Percentiles rank a stretch among this genome's conserved stretches.
Conservation (phyloP, 352 stramenopile genomes). For the Hyaloperonospora brassicae region DNA sequence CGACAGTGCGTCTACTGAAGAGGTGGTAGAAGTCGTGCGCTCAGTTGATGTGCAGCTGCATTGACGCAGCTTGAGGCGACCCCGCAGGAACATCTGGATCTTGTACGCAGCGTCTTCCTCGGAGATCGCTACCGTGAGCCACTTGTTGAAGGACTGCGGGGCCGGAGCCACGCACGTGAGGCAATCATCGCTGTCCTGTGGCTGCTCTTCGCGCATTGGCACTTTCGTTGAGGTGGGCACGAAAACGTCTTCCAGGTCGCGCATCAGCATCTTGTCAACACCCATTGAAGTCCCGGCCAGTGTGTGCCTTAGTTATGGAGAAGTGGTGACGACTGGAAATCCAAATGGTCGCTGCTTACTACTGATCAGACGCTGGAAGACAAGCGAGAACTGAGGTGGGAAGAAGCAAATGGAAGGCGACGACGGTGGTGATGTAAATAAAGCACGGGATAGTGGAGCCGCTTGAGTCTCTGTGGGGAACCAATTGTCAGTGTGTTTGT, state of each 20-base stretch:
- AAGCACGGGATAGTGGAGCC: too few relatives aligned
- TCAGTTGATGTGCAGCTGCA: constrained; percentile 16
- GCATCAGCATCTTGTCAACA: constrained; percentile 16
- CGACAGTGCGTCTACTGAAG: constrained; percentile 23
- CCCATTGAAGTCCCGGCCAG: constrained; percentile 12
- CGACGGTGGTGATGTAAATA: too few relatives aligned
- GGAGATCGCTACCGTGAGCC: constrained; percentile 21
- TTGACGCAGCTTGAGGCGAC: constrained; percentile 21
- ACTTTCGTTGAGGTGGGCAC: constrained; percentile 5
- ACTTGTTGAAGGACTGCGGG: constrained; percentile 29
- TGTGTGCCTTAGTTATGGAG: background rate
- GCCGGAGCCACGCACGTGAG: constrained; percentile 17
- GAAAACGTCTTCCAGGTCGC: constrained; percentile 11
- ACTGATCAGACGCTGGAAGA: background rate
- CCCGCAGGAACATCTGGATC: constrained; percentile 33
- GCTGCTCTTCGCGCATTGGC: constrained; percentile 10
- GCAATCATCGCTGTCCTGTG: constrained; percentile 11
- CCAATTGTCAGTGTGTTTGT: too few relatives aligned
- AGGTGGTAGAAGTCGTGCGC: constrained; percentile 23
- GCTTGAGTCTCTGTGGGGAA: too few relatives aligned
- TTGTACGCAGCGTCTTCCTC: constrained; percentile 29
- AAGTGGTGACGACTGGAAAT: constrained; percentile 8
- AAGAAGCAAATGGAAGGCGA: too few relatives aligned
- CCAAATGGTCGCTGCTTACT: background rate
- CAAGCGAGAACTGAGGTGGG: too few relatives aligned